These are phyloP conservation scores for Microdochium nivale DNA, from an alignment of 2,329 filamentous ascomycete genomes.

Conservation along the genomic window DNA sequence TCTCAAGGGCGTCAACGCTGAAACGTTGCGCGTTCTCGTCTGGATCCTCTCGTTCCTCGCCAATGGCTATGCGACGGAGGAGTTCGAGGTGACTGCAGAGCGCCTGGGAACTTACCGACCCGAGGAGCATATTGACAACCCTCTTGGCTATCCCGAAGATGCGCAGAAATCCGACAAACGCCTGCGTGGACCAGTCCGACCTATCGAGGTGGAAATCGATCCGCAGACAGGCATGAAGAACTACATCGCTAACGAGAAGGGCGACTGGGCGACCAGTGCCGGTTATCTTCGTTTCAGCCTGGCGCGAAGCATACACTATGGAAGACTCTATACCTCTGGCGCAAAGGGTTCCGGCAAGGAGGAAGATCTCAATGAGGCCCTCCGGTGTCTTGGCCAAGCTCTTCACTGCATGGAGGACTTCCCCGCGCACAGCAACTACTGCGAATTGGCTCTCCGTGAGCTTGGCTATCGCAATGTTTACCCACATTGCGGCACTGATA, in stretches of 20 bases:
- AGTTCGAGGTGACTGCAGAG: conserved; percentile 77
- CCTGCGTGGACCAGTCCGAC: conserved; percentile 69
- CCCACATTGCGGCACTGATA: conserved; percentile 59
- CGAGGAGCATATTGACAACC: conserved; percentile 69
- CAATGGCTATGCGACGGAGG: conserved; percentile 77
- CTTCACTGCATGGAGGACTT: conserved; percentile 74
- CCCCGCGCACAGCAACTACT: conserved; percentile 77
- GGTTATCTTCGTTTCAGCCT: conserved; percentile 77
- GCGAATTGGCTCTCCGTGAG: conserved; percentile 67
- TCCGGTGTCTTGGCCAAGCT: conserved; percentile 67
- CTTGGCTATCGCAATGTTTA: conserved; percentile 63
- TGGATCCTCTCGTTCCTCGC: conserved; percentile 77
- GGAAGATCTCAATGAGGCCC: conserved; percentile 70
- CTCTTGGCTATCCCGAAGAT: conserved; percentile 83
- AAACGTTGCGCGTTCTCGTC: conserved; percentile 70
- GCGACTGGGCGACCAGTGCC: conserved; percentile 81
- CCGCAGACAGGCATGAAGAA: conserved; percentile 92
- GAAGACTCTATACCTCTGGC: conserved; percentile 64
- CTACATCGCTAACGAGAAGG: conserved; percentile 88
- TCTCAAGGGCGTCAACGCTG: conserved; percentile 68
- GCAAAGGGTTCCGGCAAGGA: conserved; percentile 56
- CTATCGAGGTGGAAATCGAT: conserved; percentile 66
- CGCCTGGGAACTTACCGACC: conserved; percentile 73
- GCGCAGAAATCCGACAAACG: conserved; percentile 75
- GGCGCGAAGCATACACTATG: conserved; percentile 66